Base-by-base conservation (phyloP, 176 grass and related monocot species). In the Musa acuminata region DNA sequence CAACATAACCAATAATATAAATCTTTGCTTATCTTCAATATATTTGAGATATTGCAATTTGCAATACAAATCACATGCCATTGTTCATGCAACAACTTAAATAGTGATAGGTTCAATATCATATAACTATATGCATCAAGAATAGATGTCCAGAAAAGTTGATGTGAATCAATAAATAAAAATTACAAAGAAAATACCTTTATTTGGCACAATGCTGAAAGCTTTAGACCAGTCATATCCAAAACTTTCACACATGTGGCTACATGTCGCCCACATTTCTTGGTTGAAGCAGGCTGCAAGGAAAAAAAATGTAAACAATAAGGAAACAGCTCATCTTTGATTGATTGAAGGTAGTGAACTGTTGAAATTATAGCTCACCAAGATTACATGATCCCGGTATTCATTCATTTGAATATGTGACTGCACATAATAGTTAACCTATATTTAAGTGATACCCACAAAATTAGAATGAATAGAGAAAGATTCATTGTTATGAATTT, bases 331-430 rank as follows among this genome's bases (percentile, higher is more conserved):
- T 16, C 48, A 75, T 23, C 52, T 80, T 51, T 55, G 68, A 51
- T 23, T 65, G 67, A 73, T 19, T 72, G 51, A 27, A 53, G 26
- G 43, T 55, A 52, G 22, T 76, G 13, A 51, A 75, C 0, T 51
- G 6, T 64, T 63, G 29, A 78, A 29, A 58, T 76, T 22, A 50
- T 0, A 23, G 81, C 94, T 91, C 55, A 97, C 94, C 94, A 97
- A 83, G 85, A 97, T 80, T 49, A 97, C 80, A 50, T 82, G 87
- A 77, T 97, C 94, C 21, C 94, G 90, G 16, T 93, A 97, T 72
- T 97, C 94, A 54, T 93, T 97, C 66, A 97, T 90, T 86, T 97
- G 94, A 84, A 97, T 91, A 74, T 97, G 87, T 83, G 94, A 93
- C 64, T 93, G 90, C 74, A 91, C 94, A 84, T 93, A 97, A 76